Evolutionary conservation across 257 asterid species (phyloP), one percentile per base, ranked within the genome.

Genomic region (Solanum chiquidenum): DNA sequence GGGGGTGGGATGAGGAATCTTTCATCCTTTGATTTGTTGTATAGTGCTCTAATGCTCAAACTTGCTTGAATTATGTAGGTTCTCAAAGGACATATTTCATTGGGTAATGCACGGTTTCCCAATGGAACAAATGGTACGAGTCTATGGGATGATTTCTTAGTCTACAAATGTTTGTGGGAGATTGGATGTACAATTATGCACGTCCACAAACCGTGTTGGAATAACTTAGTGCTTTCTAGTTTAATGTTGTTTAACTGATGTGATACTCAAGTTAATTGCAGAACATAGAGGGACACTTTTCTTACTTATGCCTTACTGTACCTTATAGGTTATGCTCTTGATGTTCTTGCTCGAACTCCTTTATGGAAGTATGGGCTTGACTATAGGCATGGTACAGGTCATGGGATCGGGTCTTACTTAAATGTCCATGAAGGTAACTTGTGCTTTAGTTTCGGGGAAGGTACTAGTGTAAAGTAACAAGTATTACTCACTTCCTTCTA

Each of bases 361-460:
- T 89, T 97, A 95, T 97, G 99, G 99, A 97, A 94, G 91, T 73
- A 93, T 89, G 99, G 99, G 83, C 99, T 97, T 89, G 99, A 97
- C 90, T 97, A 95, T 90, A 94, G 98, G 90, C 99, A 97, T 88
- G 99, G 99, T 66, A 95, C 99, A 86, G 99, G 99, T 88, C 99
- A 97, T 89, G 99, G 99, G 88, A 94, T 96, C 46, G 99, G 99
- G 42, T 94, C 98, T 86, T 96, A 90, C 95, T 94, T 97, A 84
- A 94, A 94, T 92, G 99, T 97, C 91, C 99, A 97, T 89, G 99
- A 97, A 92, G 98, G 99, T 97, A 88, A 88, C 80, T 79, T 35
- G 35, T 44, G 87, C 85, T 46, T 80, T 80, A 27, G 37, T 79
- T 9, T 44, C 85, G 29, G 60, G 85, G 27, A 66, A 12, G 52